Evolutionary conservation across 495 filamentous ascomycete genomes (phyloP).

Genomic region (Aspergillus sclerotiicarbonarius): DNA sequence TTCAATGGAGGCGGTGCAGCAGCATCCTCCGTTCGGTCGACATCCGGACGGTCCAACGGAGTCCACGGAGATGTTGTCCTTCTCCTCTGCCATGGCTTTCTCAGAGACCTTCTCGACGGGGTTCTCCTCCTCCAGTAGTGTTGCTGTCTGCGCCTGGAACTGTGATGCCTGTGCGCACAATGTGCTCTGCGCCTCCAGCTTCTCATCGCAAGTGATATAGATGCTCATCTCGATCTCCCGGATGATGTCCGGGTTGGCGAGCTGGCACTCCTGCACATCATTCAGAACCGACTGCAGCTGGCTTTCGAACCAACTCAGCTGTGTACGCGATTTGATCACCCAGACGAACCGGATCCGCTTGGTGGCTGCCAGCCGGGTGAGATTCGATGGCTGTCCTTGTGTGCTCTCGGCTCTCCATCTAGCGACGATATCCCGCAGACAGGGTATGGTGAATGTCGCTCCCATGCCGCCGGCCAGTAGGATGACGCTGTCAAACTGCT

Average conservation of each 20-base stretch:
- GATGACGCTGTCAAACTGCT: slow-evolving; percentile 57
- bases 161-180: slow-evolving; percentile 6
- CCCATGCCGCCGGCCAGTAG: slow-evolving; percentile 63
- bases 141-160: background rate
- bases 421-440: slow-evolving; percentile 50
- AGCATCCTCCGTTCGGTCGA: slow-evolving; percentile 45
- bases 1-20: slow-evolving; percentile 50
- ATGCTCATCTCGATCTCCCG: slow-evolving; percentile 53
- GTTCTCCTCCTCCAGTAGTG: slow-evolving; percentile 1
- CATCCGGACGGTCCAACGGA: slow-evolving; percentile 19
- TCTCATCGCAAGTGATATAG: slow-evolving; percentile 61
- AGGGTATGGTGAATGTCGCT: slow-evolving; percentile 53
- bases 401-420: slow-evolving; percentile 30
- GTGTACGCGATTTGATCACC: slow-evolving; percentile 65
- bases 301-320: slow-evolving; percentile 66
- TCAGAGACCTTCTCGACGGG: slow-evolving; percentile 14
- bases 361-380: slow-evolving; percentile 44
- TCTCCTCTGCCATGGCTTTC: slow-evolving; percentile 3
- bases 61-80: background rate
- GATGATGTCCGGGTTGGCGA: slow-evolving; percentile 27
- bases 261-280: slow-evolving; percentile 42
- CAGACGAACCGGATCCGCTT: slow-evolving; percentile 69
- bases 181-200: slow-evolving; percentile 21
- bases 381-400: background rate
- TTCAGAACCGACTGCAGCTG: slow-evolving; percentile 58